A percentile compares a stretch with the other conserved stretches of the same genome.
These are phyloP conservation scores for Xylariaceae sp. DNA, from an alignment of 2,329 filamentous ascomycete species.

Conservation along the genomic window DNA sequence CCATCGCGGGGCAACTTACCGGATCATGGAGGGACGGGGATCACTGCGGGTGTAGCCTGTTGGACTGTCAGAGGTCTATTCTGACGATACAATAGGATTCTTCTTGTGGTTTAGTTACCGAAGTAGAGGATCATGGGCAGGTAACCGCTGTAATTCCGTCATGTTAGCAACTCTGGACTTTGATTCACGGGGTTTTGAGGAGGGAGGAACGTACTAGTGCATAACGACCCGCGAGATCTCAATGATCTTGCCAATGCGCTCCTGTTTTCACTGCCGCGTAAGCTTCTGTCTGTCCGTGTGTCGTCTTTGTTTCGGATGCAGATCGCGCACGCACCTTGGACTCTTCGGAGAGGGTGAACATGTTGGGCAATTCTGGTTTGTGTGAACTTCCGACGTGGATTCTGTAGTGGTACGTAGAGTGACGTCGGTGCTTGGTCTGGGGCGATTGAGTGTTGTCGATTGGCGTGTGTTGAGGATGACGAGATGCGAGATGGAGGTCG, in stretches of 20 bases:
- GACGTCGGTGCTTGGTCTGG: not conserved
- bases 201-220: slow-evolving; percentile 70
- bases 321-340: slow-evolving; percentile 64
- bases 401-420: not conserved
- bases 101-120: slow-evolving; percentile 47
- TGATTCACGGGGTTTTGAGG: not conserved
- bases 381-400: not conserved
- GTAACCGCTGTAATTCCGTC: slow-evolving; percentile 64
- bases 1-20: slow-evolving; percentile 35
- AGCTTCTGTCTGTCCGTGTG: slow-evolving; percentile 9
- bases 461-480: slow-evolving; percentile 7
- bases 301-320: not conserved
- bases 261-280: slow-evolving; percentile 47
- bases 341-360: slow-evolving; percentile 82
- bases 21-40: slow-evolving; percentile 70
- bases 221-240: slow-evolving; percentile 89
- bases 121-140: slow-evolving; percentile 95
- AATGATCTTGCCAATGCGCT: slow-evolving; percentile 96
- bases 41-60: slow-evolving; percentile 90
- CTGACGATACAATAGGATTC: not conserved
- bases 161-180: not conserved
- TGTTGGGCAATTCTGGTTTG: slow-evolving; percentile 32
- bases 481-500: slow-evolving; percentile 6
- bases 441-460: not conserved
- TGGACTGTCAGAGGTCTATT: not conserved